Conservation (phyloP, 805 yeast species). For the Jamesozyma hellenica region DNA sequence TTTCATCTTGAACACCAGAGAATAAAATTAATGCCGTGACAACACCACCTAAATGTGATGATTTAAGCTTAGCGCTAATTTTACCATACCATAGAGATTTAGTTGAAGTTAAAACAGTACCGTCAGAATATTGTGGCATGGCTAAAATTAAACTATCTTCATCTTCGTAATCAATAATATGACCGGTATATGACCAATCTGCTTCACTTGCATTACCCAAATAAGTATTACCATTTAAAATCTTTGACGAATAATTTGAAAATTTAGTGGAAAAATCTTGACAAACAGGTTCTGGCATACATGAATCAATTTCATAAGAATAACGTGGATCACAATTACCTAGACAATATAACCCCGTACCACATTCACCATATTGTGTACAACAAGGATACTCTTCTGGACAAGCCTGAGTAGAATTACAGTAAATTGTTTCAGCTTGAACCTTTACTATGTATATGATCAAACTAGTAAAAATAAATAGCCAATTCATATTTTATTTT, state of each 20-base stretch:
- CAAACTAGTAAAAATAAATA: neutral
- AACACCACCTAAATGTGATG: constrained; percentile 73
- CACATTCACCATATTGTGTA: constrained; percentile 69
- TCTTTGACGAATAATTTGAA: constrained; percentile 25
- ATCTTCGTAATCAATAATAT: constrained; percentile 41
- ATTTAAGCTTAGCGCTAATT: constrained; percentile 54
- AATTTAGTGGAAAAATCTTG: constrained; percentile 37
- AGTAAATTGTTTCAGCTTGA: constrained; percentile 23
- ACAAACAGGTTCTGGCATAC: constrained; percentile 83
- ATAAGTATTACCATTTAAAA: constrained; percentile 34
- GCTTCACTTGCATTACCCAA: constrained; percentile 60
- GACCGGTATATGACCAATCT: constrained; percentile 62
- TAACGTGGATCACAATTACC: constrained; percentile 80
- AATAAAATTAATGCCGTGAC: constrained; percentile 71
- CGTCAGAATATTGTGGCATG: constrained; percentile 67
- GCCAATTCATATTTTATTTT: neutral
- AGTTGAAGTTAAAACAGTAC: constrained; percentile 74
- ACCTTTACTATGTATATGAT: neutral
- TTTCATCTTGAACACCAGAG: constrained; percentile 82
- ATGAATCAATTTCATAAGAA: constrained; percentile 51
- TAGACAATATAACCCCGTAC: constrained; percentile 62
- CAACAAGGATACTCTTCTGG: constrained; percentile 83
- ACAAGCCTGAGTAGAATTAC: constrained; percentile 49
- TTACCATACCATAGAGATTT: constrained; percentile 84
- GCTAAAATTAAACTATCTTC: constrained; percentile 50